Base-by-base conservation (phyloP, 305 asterid genomes). In the Ajuga reptans region DNA sequence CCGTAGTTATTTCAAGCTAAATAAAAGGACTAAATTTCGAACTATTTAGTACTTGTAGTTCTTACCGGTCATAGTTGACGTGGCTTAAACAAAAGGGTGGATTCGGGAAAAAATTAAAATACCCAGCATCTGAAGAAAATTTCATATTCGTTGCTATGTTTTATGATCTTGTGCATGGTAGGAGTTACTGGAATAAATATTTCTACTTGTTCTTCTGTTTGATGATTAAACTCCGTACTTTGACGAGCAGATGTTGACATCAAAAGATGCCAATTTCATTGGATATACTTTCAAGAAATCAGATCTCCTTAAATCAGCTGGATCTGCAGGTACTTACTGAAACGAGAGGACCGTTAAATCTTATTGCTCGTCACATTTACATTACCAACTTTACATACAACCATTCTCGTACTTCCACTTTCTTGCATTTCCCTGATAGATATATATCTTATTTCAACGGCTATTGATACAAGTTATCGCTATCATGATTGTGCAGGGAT, bases 241-340 rank as follows among this genome's bases (percentile, higher is more conserved):
- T 29, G 53, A n/a, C 54, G 3, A 65, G 79, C 91, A 93, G 97
- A 93, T 93, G 98, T 78, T 93, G 74, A 91, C 96, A 24, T 93
- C 97, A 15, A 93, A 88, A 79, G 98, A 93, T 82, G 70, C 97
- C 68, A 89, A 93, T 79, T 93, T 93, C 49, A 93, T 93, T 59
- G 98, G 98, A 66, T 93, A 87, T 75, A 93, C 98, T 54, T 93
- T 84, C 92, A 93, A 86, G 90, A 93, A 93, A 82, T 93, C 97
- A 0, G 98, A 93, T 82, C 77, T 86, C 58, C 77, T 84, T 21
- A 87, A 93, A 78, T 85, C 98, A 65, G 84, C 85, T 78, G 98
- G 82, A 78, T 68, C 82, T 58, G 86, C 98, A 80, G 97, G 95
- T 92, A 66, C 72, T 31, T 60, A 33, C 37, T 15, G 10, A 9